Base-by-base conservation (phyloP, 1,284 basidiomycete genomes). In the Austroboletus niveus region DNA sequence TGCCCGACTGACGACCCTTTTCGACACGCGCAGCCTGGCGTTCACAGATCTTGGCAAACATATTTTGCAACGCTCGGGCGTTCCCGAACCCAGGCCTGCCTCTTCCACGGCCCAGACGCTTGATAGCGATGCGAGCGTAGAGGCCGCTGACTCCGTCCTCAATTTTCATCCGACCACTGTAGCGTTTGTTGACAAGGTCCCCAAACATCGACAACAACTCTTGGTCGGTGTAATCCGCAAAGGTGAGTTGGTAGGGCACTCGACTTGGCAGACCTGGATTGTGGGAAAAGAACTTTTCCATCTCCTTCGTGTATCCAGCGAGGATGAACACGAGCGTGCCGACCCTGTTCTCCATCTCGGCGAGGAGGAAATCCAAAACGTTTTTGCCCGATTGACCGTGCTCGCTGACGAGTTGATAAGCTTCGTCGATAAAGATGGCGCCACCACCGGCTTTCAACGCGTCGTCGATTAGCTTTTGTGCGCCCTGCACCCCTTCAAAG, bases 241-340 rank as follows among this genome's bases (percentile, higher is more conserved):
- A 87, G n/a, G 77, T 70, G 42, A 87, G 69, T 17, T 67, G 68
- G 56, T 81, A 75, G 0, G 84, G 84, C 3, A 87, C 81, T 5
- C 85, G 81, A 64, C 84, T 87, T 1, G 68, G 64, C 7, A 87
- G 54, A 4, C 84, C 84, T 5, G 85, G 84, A 54, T 87, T 87
- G 59, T 86, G 84, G 52, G 85, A 82, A 55, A 87, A 87, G 68
- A 87, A 87, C 51, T 75, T 80, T 57, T 87, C 84, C 85, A 87
- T 87, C 64, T 87, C 72, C 51, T 78, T 82, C 64, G 71, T 77
- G 61, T 87, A 87, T 1, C 84, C 84, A 0, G 85, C 84, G 8
- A 87, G 69, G 56, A 87, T 81, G 66, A 87, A 87, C 4, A 85
- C 80, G n/a, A 85, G 58, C 14, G 71, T 79, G 8, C 82, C 85